Percentiles rank a stretch among this genome's conserved stretches.
Evolutionary conservation across 495 filamentous ascomycete species (phyloP).

Genomic region (Penicillium lividum): DNA sequence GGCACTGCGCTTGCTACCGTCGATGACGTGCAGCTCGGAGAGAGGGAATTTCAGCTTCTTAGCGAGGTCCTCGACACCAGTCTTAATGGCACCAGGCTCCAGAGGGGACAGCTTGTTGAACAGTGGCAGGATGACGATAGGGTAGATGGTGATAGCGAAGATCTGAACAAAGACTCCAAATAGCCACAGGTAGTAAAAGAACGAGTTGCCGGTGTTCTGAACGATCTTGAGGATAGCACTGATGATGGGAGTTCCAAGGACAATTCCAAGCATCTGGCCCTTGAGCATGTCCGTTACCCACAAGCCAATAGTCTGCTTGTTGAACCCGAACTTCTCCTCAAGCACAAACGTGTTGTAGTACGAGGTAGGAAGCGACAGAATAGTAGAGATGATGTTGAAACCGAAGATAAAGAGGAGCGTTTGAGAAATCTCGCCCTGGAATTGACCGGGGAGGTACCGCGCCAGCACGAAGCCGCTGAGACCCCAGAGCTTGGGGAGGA

Average conservation of each 20-base stretch:
- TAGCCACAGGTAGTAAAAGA: slow-evolving; percentile 97
- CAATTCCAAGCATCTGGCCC: slow-evolving; percentile 76
- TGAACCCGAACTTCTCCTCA: slow-evolving; percentile 97
- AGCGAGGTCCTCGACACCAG: slow-evolving; percentile 81
- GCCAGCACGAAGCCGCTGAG: slow-evolving; percentile 73
- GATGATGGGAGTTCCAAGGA: slow-evolving; percentile 81
- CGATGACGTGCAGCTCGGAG: slow-evolving; percentile 88
- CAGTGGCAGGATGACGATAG: slow-evolving; percentile 86
- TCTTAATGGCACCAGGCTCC: slow-evolving; percentile 82
- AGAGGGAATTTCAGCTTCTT: slow-evolving; percentile 86
- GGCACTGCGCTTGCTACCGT: slow-evolving; percentile 94
- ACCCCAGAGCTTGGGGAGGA: slow-evolving; percentile 87
- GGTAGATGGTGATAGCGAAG: slow-evolving; percentile 94
- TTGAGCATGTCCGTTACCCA: slow-evolving; percentile 94
- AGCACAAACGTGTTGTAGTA: slow-evolving; percentile 95
- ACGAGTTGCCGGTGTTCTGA: slow-evolving; percentile 83
- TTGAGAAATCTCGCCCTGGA: slow-evolving; percentile 90
- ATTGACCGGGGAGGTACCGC: slow-evolving; percentile 70
- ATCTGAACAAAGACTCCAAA: slow-evolving; percentile 86
- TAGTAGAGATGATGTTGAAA: slow-evolving; percentile 77
- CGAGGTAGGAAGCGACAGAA: slow-evolving; percentile 74
- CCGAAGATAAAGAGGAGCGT: slow-evolving; percentile 88
- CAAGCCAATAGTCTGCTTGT: slow-evolving; percentile 89
- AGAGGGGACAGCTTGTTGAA: slow-evolving; percentile 99
- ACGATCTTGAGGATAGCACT: slow-evolving; percentile 88